phyloP scores from a whole-genome alignment of 2,329 filamentous ascomycete species.

The Malbranchea cinnamomea region DNA sequence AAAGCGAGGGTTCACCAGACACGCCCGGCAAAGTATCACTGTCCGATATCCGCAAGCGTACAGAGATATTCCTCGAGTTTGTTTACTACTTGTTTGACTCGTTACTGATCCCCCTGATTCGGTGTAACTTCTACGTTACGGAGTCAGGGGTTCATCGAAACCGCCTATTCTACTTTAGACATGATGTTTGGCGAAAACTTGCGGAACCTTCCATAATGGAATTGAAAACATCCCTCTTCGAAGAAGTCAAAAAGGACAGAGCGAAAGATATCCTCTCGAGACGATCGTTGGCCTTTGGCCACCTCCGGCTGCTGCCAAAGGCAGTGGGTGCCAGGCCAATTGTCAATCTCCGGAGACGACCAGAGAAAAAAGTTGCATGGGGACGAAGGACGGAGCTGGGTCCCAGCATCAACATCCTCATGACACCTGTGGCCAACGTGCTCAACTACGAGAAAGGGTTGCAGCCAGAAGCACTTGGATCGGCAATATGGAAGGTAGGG shows the following conservation, averaged over 20 bases:
- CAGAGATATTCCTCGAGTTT: conserved; percentile 68
- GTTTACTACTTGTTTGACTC: conserved; percentile 91
- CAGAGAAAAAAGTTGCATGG: conserved; percentile 25
- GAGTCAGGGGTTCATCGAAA: conserved; percentile 72
- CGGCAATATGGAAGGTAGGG: conserved; percentile 64
- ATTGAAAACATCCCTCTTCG: conserved; percentile 61
- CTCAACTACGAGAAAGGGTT: conserved; percentile 59
- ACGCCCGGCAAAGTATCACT: conserved; percentile 43
- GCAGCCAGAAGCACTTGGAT: conserved; percentile 51
- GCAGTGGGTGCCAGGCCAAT: conserved; percentile 62
- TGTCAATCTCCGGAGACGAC: conserved; percentile 62
- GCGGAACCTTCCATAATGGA: conserved; percentile 55
- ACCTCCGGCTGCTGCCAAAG: conserved; percentile 73
- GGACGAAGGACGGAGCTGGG: conserved; percentile 42
- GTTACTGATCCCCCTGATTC: conserved; percentile 70
- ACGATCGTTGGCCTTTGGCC: conserved; percentile 58
- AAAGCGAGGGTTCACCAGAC: conserved; percentile 18
- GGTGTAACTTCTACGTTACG: conserved; percentile 84
- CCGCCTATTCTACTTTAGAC: conserved; percentile 80
- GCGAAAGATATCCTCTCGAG: conserved; percentile 45
- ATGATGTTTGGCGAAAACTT: conserved; percentile 74
- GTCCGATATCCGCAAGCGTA: conserved; percentile 60
- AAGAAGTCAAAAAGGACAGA: conserved; percentile 50
- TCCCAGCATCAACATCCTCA: conserved; percentile 52
- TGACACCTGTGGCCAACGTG: conserved; percentile 60